phyloP scores from a whole-genome alignment of 73 alveolate species.

The Paramecium caudatum region DNA sequence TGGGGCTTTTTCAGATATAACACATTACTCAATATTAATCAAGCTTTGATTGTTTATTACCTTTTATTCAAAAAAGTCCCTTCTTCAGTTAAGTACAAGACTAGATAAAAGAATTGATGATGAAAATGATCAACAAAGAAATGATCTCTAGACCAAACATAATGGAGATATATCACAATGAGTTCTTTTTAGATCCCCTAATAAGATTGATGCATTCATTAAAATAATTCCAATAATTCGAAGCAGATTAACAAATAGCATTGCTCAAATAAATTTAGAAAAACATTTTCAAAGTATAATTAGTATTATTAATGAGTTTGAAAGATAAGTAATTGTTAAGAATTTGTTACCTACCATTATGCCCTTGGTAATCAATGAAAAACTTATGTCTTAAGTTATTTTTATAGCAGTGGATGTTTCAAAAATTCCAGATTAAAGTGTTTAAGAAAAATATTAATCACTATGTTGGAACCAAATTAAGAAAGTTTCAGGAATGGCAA shows the following conservation, averaged over 20 bases:
- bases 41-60: constrained; percentile 9
- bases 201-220: constrained; percentile 23
- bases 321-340: constrained; percentile 13
- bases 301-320: constrained; percentile 13
- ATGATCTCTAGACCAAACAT: not conserved
- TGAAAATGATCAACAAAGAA: constrained; percentile 44
- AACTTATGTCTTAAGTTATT: not conserved
- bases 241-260: not conserved
- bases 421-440: not conserved
- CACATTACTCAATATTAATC: constrained; percentile 33
- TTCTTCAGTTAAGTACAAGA: not conserved
- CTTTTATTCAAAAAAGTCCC: constrained; percentile 38
- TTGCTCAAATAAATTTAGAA: constrained; percentile 1
- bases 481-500: not conserved
- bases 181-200: constrained; percentile 59
- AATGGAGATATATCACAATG: constrained; percentile 4
- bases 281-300: constrained; percentile 20
- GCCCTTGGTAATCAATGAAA: constrained; percentile 12
- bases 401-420: constrained; percentile 36
- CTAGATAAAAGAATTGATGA: not conserved
- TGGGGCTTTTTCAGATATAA: not conserved
- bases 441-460: not conserved
- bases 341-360: constrained; percentile 20
- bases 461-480: constrained; percentile 18
- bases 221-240: constrained; percentile 12